Base-by-base conservation (phyloP, 495 filamentous ascomycete species). In the Penicillium lagena region DNA sequence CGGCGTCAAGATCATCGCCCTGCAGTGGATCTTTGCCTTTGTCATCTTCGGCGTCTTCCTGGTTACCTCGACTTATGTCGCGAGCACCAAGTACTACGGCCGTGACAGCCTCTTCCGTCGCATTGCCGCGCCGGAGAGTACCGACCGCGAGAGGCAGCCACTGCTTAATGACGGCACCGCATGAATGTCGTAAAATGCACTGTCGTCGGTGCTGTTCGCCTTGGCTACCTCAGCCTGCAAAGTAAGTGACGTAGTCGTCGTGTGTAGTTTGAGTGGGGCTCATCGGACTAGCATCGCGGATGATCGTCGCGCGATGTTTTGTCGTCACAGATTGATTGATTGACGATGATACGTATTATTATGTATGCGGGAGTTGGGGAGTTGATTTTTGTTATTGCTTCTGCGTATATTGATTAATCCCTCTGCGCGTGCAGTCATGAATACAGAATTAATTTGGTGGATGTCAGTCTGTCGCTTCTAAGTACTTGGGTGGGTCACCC, bases 1-100 rank as follows among this genome's bases (percentile, higher is more conserved):
- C 63, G 62, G 78, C 33, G 72, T 76, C 55, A 81, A 86, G 62
- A 57, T 80, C 33, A 73, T 90, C 47, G 81, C 85, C 1, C 66
- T 93, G 43, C 89, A 96, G 68, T 94, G 87, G 90, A 89, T 90
- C 62, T 95, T 94, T 58, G 87, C 88, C 29, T 90, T 94, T 54
- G 72, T 79, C 49, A 84, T 94, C 60, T 90, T 90, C 75, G 80
- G 69, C 1, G 59, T 88, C 33, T 77, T 94, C 40, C 80, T 90
- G 55, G 54, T 87, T 9, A 59, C 71, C 2, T 85, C 83, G 1
- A 40, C 84, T 1, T 65, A 78, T 27, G 70, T 90, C 40, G 82
- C 81, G 6, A 62, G 82, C 22, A 82, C 86, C 7, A 79, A 75
- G 43, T 76, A 82, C 47, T 71, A 78, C 29, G 80, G 82, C 22